These are phyloP conservation scores for Exutisphaerella laricina DNA, from an alignment of 2,329 filamentous ascomycete species.

Conservation along the genomic window DNA sequence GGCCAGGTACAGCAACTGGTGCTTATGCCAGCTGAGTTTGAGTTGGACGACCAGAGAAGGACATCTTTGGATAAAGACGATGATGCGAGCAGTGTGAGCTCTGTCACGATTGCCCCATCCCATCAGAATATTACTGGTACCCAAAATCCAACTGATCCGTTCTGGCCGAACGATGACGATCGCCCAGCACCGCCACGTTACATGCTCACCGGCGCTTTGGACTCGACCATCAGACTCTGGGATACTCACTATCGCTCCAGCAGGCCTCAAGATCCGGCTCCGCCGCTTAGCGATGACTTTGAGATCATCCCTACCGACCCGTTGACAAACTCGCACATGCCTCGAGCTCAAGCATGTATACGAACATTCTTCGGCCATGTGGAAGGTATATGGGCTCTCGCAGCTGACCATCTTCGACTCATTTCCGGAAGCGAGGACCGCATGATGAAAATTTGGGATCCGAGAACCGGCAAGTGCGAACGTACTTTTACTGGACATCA, in stretches of 20 bases:
- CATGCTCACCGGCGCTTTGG: slow-evolving; percentile 87
- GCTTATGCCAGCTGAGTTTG: slow-evolving; percentile 77
- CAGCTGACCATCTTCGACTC: slow-evolving; percentile 79
- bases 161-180: slow-evolving; percentile 56
- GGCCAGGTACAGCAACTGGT: slow-evolving; percentile 92
- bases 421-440: slow-evolving; percentile 89
- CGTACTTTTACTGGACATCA: slow-evolving; percentile 86
- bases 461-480: slow-evolving; percentile 83
- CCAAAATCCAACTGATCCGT: slow-evolving; percentile 25
- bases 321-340: slow-evolving; percentile 32
- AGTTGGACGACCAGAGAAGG: slow-evolving; percentile 64
- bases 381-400: slow-evolving; percentile 91
- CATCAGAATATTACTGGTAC: slow-evolving; percentile 13
- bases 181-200: slow-evolving; percentile 77
- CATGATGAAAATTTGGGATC: slow-evolving; percentile 95
- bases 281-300: slow-evolving; percentile 12
- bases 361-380: slow-evolving; percentile 95
- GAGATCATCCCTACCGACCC: slow-evolving; percentile 31
- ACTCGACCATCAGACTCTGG: slow-evolving; percentile 90
- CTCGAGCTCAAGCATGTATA: slow-evolving; percentile 55
- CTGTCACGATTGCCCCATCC: slow-evolving; percentile 21
- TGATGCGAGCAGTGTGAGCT: slow-evolving; percentile 31
- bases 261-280: slow-evolving; percentile 10
- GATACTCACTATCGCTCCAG: slow-evolving; percentile 52
- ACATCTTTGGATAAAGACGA: slow-evolving; percentile 52